Percentiles rank a stretch among this genome's conserved stretches.
Conservation (phyloP, 2,329 filamentous ascomycete genomes). For the Ceratocystis lukuohia region DNA sequence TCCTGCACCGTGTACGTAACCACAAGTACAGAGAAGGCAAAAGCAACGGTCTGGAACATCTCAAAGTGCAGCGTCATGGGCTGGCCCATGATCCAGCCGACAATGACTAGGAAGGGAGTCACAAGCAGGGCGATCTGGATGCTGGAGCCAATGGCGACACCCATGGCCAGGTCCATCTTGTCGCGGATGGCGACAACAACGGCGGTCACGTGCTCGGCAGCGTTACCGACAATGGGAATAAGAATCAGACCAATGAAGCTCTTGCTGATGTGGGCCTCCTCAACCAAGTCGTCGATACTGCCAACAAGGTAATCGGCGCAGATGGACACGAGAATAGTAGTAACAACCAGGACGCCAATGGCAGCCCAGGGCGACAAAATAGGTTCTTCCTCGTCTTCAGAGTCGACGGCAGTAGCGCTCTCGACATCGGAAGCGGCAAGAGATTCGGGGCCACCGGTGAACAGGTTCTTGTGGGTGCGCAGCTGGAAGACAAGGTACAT, state of each 20-base stretch:
- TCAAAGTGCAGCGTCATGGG: constrained; percentile 72
- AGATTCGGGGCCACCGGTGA: constrained; percentile 40
- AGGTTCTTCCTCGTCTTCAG: constrained; percentile 28
- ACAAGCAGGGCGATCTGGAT: constrained; percentile 74
- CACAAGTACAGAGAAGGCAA: constrained; percentile 61
- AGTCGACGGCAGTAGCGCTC: constrained; percentile 32
- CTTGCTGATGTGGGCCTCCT: constrained; percentile 58
- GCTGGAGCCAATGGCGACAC: constrained; percentile 68
- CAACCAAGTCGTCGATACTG: constrained; percentile 60
- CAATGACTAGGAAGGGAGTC: constrained; percentile 64
- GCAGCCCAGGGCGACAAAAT: constrained; percentile 52
- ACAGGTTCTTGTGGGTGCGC: constrained; percentile 58
- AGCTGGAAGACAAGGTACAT: constrained; percentile 70
- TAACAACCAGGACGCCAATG: constrained; percentile 49
- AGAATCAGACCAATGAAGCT: constrained; percentile 70
- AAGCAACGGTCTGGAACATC: constrained; percentile 75
- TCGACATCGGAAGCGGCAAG: constrained; percentile 20
- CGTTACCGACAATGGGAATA: constrained; percentile 68
- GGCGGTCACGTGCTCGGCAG: constrained; percentile 69
- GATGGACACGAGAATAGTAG: constrained; percentile 56
- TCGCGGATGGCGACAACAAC: constrained; percentile 66
- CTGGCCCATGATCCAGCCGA: constrained; percentile 62
- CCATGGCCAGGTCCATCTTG: constrained; percentile 63
- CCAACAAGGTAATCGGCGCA: constrained; percentile 68
- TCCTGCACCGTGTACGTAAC: constrained; percentile 68